These are phyloP conservation scores for Suillus alpinus DNA, from an alignment of 768 basidiomycete genomes.

Conservation along the genomic window DNA sequence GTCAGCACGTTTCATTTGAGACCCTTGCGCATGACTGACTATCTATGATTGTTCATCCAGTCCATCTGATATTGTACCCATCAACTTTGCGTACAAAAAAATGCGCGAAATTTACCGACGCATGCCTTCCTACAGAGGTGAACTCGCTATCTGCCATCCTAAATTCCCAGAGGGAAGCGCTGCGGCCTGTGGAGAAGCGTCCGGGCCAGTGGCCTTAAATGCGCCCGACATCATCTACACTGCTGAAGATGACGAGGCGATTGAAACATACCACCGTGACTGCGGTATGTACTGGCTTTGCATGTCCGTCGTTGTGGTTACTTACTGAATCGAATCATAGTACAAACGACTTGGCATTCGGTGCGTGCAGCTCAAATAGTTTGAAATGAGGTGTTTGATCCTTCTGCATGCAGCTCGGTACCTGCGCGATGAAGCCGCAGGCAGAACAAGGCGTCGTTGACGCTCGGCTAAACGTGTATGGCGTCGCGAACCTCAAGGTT, in stretches of 20 bases:
- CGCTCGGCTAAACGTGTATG: slow-evolving; percentile 57
- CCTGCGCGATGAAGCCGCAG: slow-evolving; percentile 61
- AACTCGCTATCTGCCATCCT: slow-evolving; percentile 34
- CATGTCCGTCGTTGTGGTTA: not conserved
- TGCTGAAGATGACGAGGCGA: slow-evolving; percentile 33
- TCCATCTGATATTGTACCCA: slow-evolving; percentile 12
- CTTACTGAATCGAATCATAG: slow-evolving; percentile 19
- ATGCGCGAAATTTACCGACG: slow-evolving; percentile 21
- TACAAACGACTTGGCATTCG: slow-evolving; percentile 45
- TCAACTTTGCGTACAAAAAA: slow-evolving; percentile 20
- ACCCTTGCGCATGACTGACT: not conserved
- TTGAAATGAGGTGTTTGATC: slow-evolving; percentile 15
- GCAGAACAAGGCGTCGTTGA: slow-evolving; percentile 60
- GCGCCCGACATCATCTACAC: slow-evolving; percentile 40
- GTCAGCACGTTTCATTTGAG: not conserved
- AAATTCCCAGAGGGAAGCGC: slow-evolving; percentile 25
- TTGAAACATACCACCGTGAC: slow-evolving; percentile 29
- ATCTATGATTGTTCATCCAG: slow-evolving; percentile 5
- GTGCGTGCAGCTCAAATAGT: slow-evolving; percentile 21
- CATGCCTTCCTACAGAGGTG: slow-evolving; percentile 36
- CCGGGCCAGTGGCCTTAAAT: slow-evolving; percentile 30
- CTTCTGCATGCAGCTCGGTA: slow-evolving; percentile 43
- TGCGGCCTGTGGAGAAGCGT: slow-evolving; percentile 8
- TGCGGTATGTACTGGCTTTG: slow-evolving; percentile 23
- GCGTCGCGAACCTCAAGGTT: slow-evolving; percentile 30